phyloP scores from a whole-genome alignment of 1,139 yeast genomes.

The Lodderomyces beijingensis region DNA sequence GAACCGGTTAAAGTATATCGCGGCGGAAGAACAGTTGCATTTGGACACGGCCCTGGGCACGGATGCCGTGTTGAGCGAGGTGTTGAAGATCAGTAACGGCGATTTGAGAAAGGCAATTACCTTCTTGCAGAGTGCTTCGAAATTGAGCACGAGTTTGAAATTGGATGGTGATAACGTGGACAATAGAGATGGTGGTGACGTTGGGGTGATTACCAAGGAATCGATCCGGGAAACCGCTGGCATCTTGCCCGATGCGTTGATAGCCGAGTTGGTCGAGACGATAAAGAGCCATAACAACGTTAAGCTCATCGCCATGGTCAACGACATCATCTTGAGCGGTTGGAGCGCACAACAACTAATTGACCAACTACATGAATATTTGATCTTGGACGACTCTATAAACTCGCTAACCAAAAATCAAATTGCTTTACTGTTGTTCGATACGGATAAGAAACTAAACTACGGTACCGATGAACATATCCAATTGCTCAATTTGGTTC shows the following conservation, averaged over 20 bases:
- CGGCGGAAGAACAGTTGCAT: constrained; percentile 47
- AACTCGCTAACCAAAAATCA: constrained; percentile 56
- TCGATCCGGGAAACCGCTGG: constrained; percentile 80
- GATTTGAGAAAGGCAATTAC: constrained; percentile 94
- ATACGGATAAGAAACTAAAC: constrained; percentile 68
- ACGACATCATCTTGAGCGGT: constrained; percentile 63
- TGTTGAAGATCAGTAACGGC: constrained; percentile 71
- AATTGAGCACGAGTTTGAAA: constrained; percentile 37
- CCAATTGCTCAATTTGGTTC: constrained; percentile 67
- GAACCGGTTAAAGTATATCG: constrained; percentile 58
- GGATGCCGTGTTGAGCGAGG: constrained; percentile 52
- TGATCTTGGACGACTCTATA: constrained; percentile 56
- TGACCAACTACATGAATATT: constrained; percentile 72
- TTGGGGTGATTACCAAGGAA: constrained; percentile 39
- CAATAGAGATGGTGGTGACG: constrained; percentile 14
- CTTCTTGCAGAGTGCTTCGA: constrained; percentile 80
- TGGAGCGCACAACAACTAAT: constrained; percentile 84
- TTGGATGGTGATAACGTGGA: constrained; percentile 13
- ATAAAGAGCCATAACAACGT: constrained; percentile 32
- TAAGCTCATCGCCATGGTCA: constrained; percentile 44
- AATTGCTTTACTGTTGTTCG: constrained; percentile 63
- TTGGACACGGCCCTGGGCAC: constrained; percentile 25
- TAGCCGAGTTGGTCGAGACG: constrained; percentile 41
- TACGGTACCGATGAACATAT: constrained; percentile 92
- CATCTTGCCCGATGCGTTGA: constrained; percentile 57